A percentile compares a stretch with the other conserved stretches of the same genome.
Conservation (phyloP, 352 stramenopile genomes). For the Discostella stelligera region DNA sequence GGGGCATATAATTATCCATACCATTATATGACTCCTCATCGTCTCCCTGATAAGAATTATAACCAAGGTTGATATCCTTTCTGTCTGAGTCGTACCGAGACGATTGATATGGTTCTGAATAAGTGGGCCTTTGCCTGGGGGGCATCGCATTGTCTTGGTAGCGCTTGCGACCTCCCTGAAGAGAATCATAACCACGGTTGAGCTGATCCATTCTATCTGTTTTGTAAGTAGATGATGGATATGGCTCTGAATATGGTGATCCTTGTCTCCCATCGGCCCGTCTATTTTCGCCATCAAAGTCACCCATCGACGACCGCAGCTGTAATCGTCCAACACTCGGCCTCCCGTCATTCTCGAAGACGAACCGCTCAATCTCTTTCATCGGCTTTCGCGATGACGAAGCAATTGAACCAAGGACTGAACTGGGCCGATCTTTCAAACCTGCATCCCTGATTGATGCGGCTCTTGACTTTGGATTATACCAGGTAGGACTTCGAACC, state of each 20-base stretch:
- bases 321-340: not conserved
- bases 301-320: not conserved
- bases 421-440: constrained; percentile 1
- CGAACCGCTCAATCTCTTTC: constrained; percentile 13
- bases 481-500: constrained; percentile 3
- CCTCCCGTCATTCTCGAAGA: constrained; percentile 2
- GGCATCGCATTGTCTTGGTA: no score
- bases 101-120: not conserved
- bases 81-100: not conserved
- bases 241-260: not conserved
- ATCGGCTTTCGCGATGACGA: not conserved
- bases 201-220: not conserved
- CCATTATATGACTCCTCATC: no score
- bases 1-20: not conserved
- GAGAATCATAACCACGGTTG: not conserved
- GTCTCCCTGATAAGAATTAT: no score
- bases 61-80: no score
- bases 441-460: constrained; percentile 9
- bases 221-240: not conserved
- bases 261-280: not conserved
- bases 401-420: constrained; percentile 7
- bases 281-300: not conserved
- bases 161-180: not conserved
- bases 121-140: not conserved
- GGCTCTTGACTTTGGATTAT: not conserved